Conservation (phyloP, 257 asterid species). For the Forsythia suspensa region DNA sequence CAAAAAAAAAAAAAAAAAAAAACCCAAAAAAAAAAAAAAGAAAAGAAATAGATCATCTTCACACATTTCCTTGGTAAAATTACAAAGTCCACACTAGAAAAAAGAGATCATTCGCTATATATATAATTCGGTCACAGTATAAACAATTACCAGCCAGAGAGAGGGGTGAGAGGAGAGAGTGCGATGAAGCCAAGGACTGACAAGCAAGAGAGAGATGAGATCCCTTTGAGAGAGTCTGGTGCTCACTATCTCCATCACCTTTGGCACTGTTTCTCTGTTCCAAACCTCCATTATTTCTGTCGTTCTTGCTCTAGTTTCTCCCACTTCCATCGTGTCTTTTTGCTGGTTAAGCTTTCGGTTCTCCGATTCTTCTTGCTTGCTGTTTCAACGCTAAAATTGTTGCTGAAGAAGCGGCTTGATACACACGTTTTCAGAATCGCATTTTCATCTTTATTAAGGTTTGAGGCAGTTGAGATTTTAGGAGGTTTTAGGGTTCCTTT, state of each 20-base stretch:
- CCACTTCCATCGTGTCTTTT: no score
- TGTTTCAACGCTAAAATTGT: no score
- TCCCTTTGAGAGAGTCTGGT: conserved; percentile 69
- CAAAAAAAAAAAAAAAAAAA: not conserved
- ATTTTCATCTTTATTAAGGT: no score
- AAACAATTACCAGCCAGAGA: conserved; percentile 67
- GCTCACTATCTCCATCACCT: conserved; percentile 80
- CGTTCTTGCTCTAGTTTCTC: not conserved
- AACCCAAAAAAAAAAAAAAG: not conserved
- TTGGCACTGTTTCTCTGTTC: conserved; percentile 75
- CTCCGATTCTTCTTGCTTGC: no score
- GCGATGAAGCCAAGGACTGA: conserved; percentile 66
- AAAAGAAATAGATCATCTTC: not conserved
- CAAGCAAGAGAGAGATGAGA: conserved; percentile 65
- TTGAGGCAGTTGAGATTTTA: no score
- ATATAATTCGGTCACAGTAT: not conserved
- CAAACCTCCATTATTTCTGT: conserved; percentile 38
- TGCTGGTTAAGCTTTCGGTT: no score
- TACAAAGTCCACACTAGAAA: not conserved
- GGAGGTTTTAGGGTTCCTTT: no score
- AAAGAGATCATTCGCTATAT: not conserved
- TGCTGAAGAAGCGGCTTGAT: no score
- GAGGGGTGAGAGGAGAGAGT: conserved; percentile 69
- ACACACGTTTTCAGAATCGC: no score
- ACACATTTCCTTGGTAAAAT: not conserved